Base-by-base conservation (phyloP, 2,329 filamentous ascomycete species). In the Arthrobotrys pseudoclavata region DNA sequence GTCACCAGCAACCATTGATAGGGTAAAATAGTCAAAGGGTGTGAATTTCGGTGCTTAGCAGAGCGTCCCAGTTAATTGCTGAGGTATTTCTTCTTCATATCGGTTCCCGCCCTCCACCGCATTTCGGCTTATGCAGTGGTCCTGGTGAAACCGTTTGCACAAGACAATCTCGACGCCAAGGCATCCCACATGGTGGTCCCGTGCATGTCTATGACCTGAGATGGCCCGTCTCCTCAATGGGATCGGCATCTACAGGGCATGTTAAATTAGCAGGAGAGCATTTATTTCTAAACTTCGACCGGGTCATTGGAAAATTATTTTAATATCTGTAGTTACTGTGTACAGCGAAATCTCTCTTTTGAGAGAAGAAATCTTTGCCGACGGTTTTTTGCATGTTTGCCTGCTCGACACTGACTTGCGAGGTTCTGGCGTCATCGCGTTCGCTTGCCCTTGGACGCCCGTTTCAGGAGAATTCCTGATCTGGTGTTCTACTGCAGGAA, bases 401-500 rank as follows among this genome's bases (percentile, higher is more conserved):
- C 42, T 37, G 50, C 26, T 52, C 26, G 50, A 66, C 42, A n/a
- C 42, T 37, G n/a, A 77, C 24, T 37, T 63, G 22, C 72, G 62
- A 62, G 42, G 55, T 52, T 60, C 55, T 74, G 69, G 69, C 69
- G 69, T 74, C 69, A 74, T 66, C 42, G 69, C 34, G 67, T 77
- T 77, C 68, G 74, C 67, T 77, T 62, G 68, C 60, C 67, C 26
- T 68, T 22, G 50, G 62, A 60, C 37, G 64, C 60, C 66, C 66
- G 74, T 71, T 77, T 77, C 74, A 77, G 74, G 74, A 77, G 74
- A 47, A 57, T 67, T 45, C 67, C 24, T 67, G 55, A 42, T 61
- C 60, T 48, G 42, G 69, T 45, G 47, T 63, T 71, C 67, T 69
- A 63, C 74, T 77, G 74, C 74, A 77, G 74, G 74, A 77, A 77